phyloP scores from a whole-genome alignment of 2,329 filamentous ascomycete species.

The Cadophora sp. region DNA sequence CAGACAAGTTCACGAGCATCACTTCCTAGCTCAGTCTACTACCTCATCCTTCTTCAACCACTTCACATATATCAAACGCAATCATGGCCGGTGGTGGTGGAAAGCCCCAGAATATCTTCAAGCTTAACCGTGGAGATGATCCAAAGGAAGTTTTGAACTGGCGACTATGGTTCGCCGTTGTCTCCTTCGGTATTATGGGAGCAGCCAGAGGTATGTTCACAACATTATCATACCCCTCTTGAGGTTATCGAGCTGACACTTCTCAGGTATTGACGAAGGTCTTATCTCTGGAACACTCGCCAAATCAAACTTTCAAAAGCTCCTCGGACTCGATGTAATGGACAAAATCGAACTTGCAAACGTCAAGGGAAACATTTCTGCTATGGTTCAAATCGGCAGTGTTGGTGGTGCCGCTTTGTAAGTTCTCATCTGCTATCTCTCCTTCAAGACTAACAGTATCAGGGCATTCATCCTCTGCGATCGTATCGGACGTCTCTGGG shows the following conservation, averaged over 20 bases:
- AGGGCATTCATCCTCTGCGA: slow-evolving; percentile 63
- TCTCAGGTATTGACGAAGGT: slow-evolving; percentile 66
- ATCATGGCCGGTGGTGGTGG: slow-evolving; percentile 58
- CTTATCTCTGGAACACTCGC: slow-evolving; percentile 76
- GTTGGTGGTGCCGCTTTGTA: slow-evolving; percentile 61
- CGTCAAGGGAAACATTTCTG: slow-evolving; percentile 68
- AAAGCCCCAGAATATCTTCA: slow-evolving; percentile 69
- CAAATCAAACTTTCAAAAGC: slow-evolving; percentile 66
- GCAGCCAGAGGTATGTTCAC: slow-evolving; percentile 65
- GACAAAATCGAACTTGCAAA: slow-evolving; percentile 62
- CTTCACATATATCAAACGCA: neutral
- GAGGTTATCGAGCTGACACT: neutral
- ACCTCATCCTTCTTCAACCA: neutral
- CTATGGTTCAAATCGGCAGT: slow-evolving; percentile 50
- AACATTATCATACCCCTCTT: no score
- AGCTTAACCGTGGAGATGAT: slow-evolving; percentile 66
- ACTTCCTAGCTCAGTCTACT: neutral
- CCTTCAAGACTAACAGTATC: slow-evolving; percentile 1
- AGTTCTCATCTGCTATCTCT: slow-evolving; percentile 30
- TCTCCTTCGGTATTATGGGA: slow-evolving; percentile 77
- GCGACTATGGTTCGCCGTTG: slow-evolving; percentile 76
- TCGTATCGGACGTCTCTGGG: slow-evolving; percentile 67
- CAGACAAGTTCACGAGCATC: slow-evolving; percentile 5
- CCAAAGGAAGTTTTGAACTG: slow-evolving; percentile 78
- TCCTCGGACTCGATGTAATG: slow-evolving; percentile 64